Conservation (phyloP, 2,329 filamentous ascomycete genomes). For the Aphanoascus verrucosus region DNA sequence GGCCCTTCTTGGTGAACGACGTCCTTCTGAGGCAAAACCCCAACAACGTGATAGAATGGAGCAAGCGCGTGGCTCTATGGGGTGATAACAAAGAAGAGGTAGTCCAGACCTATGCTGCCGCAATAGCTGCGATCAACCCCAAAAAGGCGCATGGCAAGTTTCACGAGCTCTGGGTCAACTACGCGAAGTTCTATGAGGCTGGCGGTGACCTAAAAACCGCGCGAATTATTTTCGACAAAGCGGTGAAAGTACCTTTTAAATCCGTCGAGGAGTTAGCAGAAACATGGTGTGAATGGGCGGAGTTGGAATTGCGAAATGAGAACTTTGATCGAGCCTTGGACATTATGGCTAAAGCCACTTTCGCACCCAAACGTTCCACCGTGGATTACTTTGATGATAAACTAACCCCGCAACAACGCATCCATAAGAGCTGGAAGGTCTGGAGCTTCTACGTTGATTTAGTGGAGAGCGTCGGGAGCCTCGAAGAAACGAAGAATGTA, state of each 20-base stretch:
- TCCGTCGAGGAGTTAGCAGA: slow-evolving; percentile 94
- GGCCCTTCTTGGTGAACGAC: slow-evolving; percentile 92
- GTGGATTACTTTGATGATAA: slow-evolving; percentile 99
- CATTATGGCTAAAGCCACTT: slow-evolving; percentile 94
- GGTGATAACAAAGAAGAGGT: slow-evolving; percentile 84
- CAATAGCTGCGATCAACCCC: slow-evolving; percentile 82
- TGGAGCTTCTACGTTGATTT: slow-evolving; percentile 99
- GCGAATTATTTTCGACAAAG: slow-evolving; percentile 91
- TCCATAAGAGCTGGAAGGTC: slow-evolving; percentile 98
- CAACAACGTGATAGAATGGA: slow-evolving; percentile 92
- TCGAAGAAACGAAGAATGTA: slow-evolving; percentile 86
- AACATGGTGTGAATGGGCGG: slow-evolving; percentile 98
- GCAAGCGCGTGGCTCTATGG: slow-evolving; percentile 93
- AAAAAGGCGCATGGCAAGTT: slow-evolving; percentile 92
- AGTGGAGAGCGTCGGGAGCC: slow-evolving; percentile 80
- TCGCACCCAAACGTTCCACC: slow-evolving; percentile 91
- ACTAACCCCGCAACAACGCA: slow-evolving; percentile 82
- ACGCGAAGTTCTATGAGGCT: slow-evolving; percentile 91
- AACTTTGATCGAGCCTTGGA: slow-evolving; percentile 90
- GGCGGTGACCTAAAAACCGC: slow-evolving; percentile 76
- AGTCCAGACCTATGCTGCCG: slow-evolving; percentile 87
- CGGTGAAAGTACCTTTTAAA: slow-evolving; percentile 94
- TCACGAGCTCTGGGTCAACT: slow-evolving; percentile 90
- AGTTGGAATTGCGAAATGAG: slow-evolving; percentile 91
- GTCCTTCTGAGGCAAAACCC: slow-evolving; percentile 91